Base-by-base conservation (phyloP, 2,329 filamentous ascomycete species). In the Apiospora kogelbergensis region DNA sequence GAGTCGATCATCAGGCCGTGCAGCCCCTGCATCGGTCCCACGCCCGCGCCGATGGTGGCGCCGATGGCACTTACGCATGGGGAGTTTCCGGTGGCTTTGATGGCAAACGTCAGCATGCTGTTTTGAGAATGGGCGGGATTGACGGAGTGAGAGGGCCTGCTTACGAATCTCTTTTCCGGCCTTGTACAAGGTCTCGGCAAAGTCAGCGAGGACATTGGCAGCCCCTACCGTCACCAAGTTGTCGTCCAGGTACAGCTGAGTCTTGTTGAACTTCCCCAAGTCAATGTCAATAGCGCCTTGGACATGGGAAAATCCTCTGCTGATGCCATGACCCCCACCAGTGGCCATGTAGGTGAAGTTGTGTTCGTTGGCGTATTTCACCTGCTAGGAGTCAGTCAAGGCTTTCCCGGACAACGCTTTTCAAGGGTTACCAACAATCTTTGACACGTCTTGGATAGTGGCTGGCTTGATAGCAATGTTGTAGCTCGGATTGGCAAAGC, bases 1-100 rank as follows among this genome's bases (percentile, higher is more conserved):
- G 65, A 40, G 60, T 75, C 72, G 10, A 74, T 70, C 0, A 74
- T 64, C 17, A 74, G 48, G 10, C 74, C 73, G 22, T 68, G 65
- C 10, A 70, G 63, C 1, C 73, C 73, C 22, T 71, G 67, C 15
- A 70, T 63, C 3, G 57, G 22, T 6, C 71, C 71, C 0, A 73
- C 48, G 9, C 73, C 73, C n/a, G 46, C 73, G 2, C 73, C 73
- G 20, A 74, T 44, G 0, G 70, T 70, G 0, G 64, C 68, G 9
- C 73, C 73, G 17, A 74, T 68, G 3, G 70, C 3, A 30, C 72
- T 69, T 20, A 71, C 70, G 33, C 48, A 41, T 1, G 24, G 15
- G 48, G 48, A 33, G 17, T 60, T 60, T 20, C 48, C 48, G 26
- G 48, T 60, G 5, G 46, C 46, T 53, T 30, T 17, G 22, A 26